Base-by-base conservation (phyloP, 2,329 filamentous ascomycete species). In the Penicillium crustosum region DNA sequence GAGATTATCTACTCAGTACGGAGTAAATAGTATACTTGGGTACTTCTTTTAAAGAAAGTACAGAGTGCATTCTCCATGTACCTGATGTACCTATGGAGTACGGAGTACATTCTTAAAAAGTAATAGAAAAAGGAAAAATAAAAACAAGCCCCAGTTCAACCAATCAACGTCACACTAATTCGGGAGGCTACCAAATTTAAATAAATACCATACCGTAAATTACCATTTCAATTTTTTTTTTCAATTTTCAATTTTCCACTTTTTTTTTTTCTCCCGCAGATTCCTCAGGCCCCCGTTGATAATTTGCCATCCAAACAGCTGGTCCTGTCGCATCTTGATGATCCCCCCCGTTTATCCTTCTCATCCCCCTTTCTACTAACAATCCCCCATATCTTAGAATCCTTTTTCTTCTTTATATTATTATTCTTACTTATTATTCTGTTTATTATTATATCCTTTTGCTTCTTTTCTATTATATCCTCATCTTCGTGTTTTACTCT, bases 91-190 rank as follows among this genome's bases (percentile, higher is more conserved):
- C n/a, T 27, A 27, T n/a, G 17, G 25, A 25, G 25, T 25, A 25
- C 25, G 4, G 25, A 25, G 25, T 19, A 45, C 43, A 48, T 48
- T 48, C 29, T 48, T 36, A 17, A 47, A 53, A 6, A 39, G 9
- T n/a, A 41, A 53, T n/a, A 31, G 45, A 19, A 27, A 27, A 47
- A 42, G 58, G 27, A 50, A 60, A 55, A 50, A 45, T 21, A 25
- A 56, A 51, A 49, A 36, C 33, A 45, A 36, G 41, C 45, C 45
- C 50, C 48, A 35, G 41, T 15, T 2, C 52, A 48, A 50, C 69
- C 69, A 71, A 71, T 70, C 59, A 70, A 47, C 53, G 53, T 29
- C 58, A 61, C 43, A 29, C 7, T 43, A 61, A 69, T 66, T 62
- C 58, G 61, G 62, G 41, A 55, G 47, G 39, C 45, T 55, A 17